Conservation (phyloP, 2,329 filamentous ascomycete species). For the Cercospora berteroae region DNA sequence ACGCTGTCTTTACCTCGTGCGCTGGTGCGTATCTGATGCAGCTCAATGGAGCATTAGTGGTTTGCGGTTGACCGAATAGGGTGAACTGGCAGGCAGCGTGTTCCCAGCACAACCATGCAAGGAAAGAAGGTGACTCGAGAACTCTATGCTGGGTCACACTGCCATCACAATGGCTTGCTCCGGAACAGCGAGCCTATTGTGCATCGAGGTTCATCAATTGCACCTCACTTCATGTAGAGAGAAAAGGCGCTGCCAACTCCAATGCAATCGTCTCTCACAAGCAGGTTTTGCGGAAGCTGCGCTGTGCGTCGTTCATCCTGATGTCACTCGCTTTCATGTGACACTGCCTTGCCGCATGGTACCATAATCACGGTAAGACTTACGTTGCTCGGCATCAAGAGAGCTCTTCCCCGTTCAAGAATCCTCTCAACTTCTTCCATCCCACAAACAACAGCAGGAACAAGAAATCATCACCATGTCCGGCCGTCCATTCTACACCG, state of each 20-base stretch:
- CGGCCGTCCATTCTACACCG: conserved; percentile 22
- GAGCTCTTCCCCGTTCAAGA: not conserved
- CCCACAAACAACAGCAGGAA: not conserved
- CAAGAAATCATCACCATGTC: conserved; percentile 18
- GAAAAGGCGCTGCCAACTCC: not conserved
- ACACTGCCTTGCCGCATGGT: not conserved
- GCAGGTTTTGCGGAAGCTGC: not conserved
- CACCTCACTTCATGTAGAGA: not conserved
- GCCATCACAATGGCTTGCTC: not conserved
- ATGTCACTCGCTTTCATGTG: conserved; percentile 6
- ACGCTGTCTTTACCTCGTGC: not conserved
- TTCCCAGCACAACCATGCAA: not conserved
- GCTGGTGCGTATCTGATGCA: not conserved
- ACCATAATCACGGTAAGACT: conserved; percentile 1
- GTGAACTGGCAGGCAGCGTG: not conserved
- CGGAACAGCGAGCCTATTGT: not conserved
- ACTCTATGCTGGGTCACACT: not conserved
- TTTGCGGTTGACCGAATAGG: not conserved
- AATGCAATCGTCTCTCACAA: not conserved
- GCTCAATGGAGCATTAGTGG: not conserved
- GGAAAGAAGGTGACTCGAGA: not conserved
- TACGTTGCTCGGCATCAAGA: not conserved
- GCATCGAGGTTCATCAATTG: not conserved
- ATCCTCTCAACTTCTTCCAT: not conserved
- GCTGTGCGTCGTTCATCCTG: not conserved